phyloP scores from a whole-genome alignment of 1,284 basidiomycete species.

The Thelephora terrestris region DNA sequence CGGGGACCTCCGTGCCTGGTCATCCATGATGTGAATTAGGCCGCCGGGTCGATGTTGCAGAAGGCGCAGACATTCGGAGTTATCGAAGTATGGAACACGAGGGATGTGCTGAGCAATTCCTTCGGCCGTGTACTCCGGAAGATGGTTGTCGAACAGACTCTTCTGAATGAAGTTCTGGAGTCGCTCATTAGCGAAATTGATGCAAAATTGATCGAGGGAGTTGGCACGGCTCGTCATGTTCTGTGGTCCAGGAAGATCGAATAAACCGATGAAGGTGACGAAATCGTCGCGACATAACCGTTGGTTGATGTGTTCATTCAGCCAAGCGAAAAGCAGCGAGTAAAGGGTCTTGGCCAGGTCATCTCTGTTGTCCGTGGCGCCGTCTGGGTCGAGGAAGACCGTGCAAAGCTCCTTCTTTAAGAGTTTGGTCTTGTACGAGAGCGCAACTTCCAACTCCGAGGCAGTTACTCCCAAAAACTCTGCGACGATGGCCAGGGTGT shows the following conservation, averaged over 20 bases:
- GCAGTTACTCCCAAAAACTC: conserved; percentile 86
- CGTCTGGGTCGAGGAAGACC: conserved; percentile 91
- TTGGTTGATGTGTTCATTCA: conserved; percentile 95
- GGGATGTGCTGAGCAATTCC: conserved; percentile 70
- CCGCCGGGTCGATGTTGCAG: conserved; percentile 86
- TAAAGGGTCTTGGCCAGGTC: conserved; percentile 91
- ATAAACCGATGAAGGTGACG: conserved; percentile 85
- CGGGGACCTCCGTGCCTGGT: conserved; percentile 77
- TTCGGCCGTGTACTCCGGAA: conserved; percentile 78
- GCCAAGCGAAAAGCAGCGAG: conserved; percentile 91
- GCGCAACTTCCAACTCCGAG: conserved; percentile 67
- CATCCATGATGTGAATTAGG: conserved; percentile 95
- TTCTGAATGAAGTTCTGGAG: conserved; percentile 81
- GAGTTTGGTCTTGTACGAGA: conserved; percentile 89
- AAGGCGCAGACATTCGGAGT: conserved; percentile 81
- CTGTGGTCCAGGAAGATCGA: conserved; percentile 92
- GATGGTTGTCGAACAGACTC: conserved; percentile 69
- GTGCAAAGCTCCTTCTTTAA: conserved; percentile 94
- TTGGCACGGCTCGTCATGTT: conserved; percentile 79
- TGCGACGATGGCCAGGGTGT: conserved; percentile 73
- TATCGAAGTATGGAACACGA: conserved; percentile 80
- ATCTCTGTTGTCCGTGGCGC: conserved; percentile 86
- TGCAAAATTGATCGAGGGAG: conserved; percentile 91
- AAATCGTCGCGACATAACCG: conserved; percentile 89
- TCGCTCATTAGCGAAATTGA: conserved; percentile 94